Evolutionary conservation across 257 asterid species (phyloP).

Genomic region (Vinca minor): DNA sequence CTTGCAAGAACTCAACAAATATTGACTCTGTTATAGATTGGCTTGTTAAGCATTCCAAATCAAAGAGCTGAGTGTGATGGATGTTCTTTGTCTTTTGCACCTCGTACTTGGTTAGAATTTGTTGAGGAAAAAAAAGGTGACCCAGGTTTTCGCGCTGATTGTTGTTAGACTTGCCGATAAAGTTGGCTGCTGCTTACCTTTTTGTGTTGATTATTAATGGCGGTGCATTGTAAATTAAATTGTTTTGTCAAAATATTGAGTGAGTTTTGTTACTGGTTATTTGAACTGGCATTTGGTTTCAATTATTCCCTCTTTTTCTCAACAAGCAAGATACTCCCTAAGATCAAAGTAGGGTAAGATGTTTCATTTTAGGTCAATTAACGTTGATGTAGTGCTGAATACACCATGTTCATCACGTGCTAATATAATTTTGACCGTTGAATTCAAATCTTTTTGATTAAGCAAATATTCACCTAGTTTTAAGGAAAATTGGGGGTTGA

Average conservation of each 20-base stretch:
- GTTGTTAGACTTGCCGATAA: conserved; percentile 12
- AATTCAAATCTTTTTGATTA: too few relatives aligned
- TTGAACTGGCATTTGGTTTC: neutral
- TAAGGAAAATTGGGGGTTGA: too few relatives aligned
- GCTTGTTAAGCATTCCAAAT: conserved; percentile 92
- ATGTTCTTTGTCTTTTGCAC: neutral
- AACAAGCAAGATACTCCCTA: too few relatives aligned
- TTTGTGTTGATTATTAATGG: conserved; percentile 6
- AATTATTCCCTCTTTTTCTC: neutral
- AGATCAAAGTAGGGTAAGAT: too few relatives aligned
- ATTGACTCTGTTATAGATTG: conserved; percentile 93
- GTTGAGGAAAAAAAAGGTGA: conserved; percentile 1
- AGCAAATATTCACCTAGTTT: too few relatives aligned
- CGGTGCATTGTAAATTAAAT: conserved; percentile 17
- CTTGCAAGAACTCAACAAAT: conserved; percentile 92
- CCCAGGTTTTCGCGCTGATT: neutral
- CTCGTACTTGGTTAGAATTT: conserved; percentile 3
- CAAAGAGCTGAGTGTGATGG: conserved; percentile 58
- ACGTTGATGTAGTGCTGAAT: too few relatives aligned
- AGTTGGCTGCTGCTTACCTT: conserved; percentile 11
- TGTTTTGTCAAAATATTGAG: conserved; percentile 10
- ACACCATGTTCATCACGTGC: too few relatives aligned
- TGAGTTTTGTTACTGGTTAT: conserved; percentile 7
- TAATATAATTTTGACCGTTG: too few relatives aligned
- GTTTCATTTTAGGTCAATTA: too few relatives aligned